Evolutionary conservation across 257 asterid genomes (phyloP), one percentile per base, ranked within the genome.

Genomic region (Forsythia suspensa): DNA sequence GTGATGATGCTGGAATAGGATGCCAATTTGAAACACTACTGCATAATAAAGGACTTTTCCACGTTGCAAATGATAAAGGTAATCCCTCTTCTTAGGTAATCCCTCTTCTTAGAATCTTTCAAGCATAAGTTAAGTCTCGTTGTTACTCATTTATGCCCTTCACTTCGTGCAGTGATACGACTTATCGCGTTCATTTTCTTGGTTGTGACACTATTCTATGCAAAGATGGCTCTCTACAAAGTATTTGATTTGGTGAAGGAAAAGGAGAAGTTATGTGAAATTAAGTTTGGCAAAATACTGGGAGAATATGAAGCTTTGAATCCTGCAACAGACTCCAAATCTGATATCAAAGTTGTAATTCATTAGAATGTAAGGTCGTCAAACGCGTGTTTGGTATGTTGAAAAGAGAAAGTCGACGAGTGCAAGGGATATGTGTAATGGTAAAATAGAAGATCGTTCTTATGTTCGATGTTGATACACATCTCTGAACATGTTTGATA

Each of bases 121-220:
- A 10, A n/a, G 12, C 18, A 52, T 15, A 1, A 29, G 34, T 29
- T 1, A 29, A 42, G n/a, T 42, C 48, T 42, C 0, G 12, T 8
- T 3, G 48, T 8, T 2, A 8, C 48, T 11, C 10, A 42, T 42
- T 42, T 42, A 42, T 42, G 7, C 43, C 7, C 34, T 1, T 29
- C 15, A 6, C 29, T 42, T 42, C 48, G 70, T 72, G 76, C 84
- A 82, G 89, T 78, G 34, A 66, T 66, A 16, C 55, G 80, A 44
- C 20, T 67, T 48, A 24, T 73, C 0, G 77, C 12, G 6, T 37
- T 59, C 13, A 55, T 77, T 46, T 66, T 85, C 66, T 40, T 71
- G 39, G 82, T 48, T 51, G 89, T 77, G 46, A 57, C 63, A 38
- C 29, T 82, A 29, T 74, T 80, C 10, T 75, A 71, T 78, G 79